These are phyloP conservation scores for Posidonia australis DNA, from an alignment of 106 monocot genomes.

Conservation along the genomic window DNA sequence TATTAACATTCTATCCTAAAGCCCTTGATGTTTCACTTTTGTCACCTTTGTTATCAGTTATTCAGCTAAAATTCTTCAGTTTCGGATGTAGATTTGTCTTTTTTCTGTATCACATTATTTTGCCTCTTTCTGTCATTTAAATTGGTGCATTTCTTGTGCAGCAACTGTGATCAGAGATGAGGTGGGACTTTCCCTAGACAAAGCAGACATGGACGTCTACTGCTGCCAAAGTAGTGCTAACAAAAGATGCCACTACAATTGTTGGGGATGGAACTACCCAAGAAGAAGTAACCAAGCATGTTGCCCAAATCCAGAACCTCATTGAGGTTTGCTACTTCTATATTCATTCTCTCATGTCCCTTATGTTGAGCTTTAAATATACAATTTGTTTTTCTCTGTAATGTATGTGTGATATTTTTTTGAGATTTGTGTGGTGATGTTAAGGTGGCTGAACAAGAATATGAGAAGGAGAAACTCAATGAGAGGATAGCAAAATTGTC, in stretches of 20 bases:
- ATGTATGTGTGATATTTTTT: neutral
- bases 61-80: too few species aligned
- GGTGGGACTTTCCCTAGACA: slow-evolving; percentile 67
- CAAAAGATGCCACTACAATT: slow-evolving; percentile 75
- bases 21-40: neutral
- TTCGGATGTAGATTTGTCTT: neutral
- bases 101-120: neutral
- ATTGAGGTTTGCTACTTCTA: slow-evolving; percentile 34
- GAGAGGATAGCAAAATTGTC: slow-evolving; percentile 81
- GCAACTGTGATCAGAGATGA: slow-evolving; percentile 71
- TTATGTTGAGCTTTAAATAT: neutral
- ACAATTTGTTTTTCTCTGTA: neutral
- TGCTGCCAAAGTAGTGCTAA: slow-evolving; percentile 56
- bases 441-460: slow-evolving; percentile 55
- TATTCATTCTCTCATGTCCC: neutral
- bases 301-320: slow-evolving; percentile 44
- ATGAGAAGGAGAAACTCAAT: slow-evolving; percentile 71
- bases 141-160: slow-evolving; percentile 16
- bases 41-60: neutral
- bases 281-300: slow-evolving; percentile 40
- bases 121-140: neutral
- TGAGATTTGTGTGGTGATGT: neutral
- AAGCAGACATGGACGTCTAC: slow-evolving; percentile 52
- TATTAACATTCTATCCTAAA: neutral
- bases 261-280: slow-evolving; percentile 77